Conservation (phyloP, 257 asterid species). For the Eustoma russellianum region DNA sequence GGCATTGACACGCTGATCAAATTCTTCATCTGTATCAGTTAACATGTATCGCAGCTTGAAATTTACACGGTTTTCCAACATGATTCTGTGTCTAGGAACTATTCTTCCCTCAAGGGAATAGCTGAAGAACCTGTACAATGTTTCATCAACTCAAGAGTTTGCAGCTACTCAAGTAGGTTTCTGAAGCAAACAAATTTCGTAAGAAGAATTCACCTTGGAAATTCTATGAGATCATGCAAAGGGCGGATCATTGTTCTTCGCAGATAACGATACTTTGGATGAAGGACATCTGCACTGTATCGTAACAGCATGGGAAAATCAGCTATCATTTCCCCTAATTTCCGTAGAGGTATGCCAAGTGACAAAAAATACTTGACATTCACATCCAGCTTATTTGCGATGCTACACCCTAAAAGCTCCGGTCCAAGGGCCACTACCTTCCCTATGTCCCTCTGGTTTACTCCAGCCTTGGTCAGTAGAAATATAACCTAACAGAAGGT, state of each 20-base stretch:
- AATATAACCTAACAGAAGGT: conserved; percentile 49
- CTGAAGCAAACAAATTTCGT: background rate
- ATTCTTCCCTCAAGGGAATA: conserved; percentile 80
- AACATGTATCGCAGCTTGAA: conserved; percentile 81
- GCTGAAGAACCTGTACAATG: conserved; percentile 71
- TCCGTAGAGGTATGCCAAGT: conserved; percentile 60
- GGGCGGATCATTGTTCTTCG: conserved; percentile 86
- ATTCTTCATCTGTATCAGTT: conserved; percentile 63
- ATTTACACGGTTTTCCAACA: conserved; percentile 64
- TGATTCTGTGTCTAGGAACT: conserved; percentile 61
- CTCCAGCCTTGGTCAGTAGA: conserved; percentile 81
- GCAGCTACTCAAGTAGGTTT: background rate
- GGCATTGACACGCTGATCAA: conserved; percentile 40
- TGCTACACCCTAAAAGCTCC: conserved; percentile 88
- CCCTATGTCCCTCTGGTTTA: conserved; percentile 57
- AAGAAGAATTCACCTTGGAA: conserved; percentile 56
- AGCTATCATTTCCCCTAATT: conserved; percentile 68
- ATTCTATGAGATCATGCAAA: conserved; percentile 65
- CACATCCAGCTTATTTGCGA: conserved; percentile 73
- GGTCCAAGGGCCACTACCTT: conserved; percentile 78
- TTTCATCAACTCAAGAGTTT: background rate
- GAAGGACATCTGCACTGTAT: conserved; percentile 67
- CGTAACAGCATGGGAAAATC: conserved; percentile 82
- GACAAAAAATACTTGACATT: conserved; percentile 76
- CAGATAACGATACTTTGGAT: conserved; percentile 82